Base-by-base conservation (phyloP, 106 monocot species). In the Dioscorea zingiberensis region DNA sequence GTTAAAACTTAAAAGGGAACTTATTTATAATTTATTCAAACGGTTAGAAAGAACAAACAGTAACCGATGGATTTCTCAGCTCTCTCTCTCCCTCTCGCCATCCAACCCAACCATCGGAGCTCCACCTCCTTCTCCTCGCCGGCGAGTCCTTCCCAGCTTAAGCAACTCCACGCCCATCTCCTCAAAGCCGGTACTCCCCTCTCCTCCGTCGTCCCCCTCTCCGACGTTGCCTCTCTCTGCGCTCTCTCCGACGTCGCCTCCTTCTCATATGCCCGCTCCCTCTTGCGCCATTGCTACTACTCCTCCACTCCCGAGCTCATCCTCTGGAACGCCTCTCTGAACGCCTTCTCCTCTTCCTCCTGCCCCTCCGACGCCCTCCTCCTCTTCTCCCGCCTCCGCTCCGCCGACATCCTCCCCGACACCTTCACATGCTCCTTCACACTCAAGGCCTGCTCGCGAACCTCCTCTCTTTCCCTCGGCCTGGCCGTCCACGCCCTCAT, bases 291-390 rank as follows among this genome's bases (percentile, higher is more conserved):
- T 27, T 21, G 63, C 46, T 32, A 64, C 27, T 18, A 63, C 46
- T 32, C 68, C 23, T 11, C 26, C 12, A 38, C 56, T 5, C 53
- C 77, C 48, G 80, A 74, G 46, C 57, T 74, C 55, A 21, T 78
- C 79, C 30, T 61, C 21, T 90, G 85, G 85, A 90, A 90, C 72
- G 68, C 91, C 64, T 66, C 69, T 68, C 83, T 87, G 66, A 65
- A 62, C 55, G 17, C 73, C n/a, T 73, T 81, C 48, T 70, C 78
- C 51, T 48, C 66, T 17, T 81, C 81, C 22, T 27, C 62, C 46
- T 38, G 66, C 16, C 77, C 78, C 11, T 1, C 48, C 72, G 58
- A 70, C 48, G 76, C 85, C 22, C 73, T 89, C 68, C 68, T 0
- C 29, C 76, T 87, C 69, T 81, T 84, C 69, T 57, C 73, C 30